A percentile compares a stretch with the other conserved stretches of the same genome.
phyloP scores from a whole-genome alignment of 305 asterid species.

The Fraxinus ornus region DNA sequence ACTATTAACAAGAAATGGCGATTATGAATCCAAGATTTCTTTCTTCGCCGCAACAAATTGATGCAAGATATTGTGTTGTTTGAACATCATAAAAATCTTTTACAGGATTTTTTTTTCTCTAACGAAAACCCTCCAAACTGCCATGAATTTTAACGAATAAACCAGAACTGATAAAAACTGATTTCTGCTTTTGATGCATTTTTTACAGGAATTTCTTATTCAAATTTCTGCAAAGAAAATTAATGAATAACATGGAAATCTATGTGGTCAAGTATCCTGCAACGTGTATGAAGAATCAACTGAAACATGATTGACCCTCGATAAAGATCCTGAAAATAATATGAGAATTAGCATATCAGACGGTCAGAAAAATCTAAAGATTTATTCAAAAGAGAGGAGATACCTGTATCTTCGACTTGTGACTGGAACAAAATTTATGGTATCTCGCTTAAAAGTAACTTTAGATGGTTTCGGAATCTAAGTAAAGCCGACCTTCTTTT shows the following conservation, averaged over 20 bases:
- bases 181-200: constrained; percentile 9
- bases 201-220: not conserved
- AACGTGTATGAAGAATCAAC: constrained; percentile 9
- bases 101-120: not conserved
- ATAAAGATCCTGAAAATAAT: constrained; percentile 1
- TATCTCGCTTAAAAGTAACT: constrained; percentile 37
- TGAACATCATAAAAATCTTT: not conserved
- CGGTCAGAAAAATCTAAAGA: constrained; percentile 29
- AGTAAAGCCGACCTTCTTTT: constrained; percentile 40
- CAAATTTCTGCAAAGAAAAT: not conserved
- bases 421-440: constrained; percentile 23
- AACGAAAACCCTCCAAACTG: not conserved
- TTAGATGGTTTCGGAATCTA: constrained; percentile 41
- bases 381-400: constrained; percentile 32
- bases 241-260: not conserved
- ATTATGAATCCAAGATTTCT: not conserved
- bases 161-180: not conserved
- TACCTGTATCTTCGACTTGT: constrained; percentile 31
- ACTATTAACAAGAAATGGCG: not conserved
- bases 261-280: constrained; percentile 8
- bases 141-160: not conserved
- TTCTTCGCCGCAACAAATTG: not conserved
- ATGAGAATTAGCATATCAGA: constrained; percentile 15
- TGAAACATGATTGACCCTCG: not conserved
- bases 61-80: not conserved